phyloP scores from a whole-genome alignment of 441 rosid genomes.

The Pelargonium australe region DNA sequence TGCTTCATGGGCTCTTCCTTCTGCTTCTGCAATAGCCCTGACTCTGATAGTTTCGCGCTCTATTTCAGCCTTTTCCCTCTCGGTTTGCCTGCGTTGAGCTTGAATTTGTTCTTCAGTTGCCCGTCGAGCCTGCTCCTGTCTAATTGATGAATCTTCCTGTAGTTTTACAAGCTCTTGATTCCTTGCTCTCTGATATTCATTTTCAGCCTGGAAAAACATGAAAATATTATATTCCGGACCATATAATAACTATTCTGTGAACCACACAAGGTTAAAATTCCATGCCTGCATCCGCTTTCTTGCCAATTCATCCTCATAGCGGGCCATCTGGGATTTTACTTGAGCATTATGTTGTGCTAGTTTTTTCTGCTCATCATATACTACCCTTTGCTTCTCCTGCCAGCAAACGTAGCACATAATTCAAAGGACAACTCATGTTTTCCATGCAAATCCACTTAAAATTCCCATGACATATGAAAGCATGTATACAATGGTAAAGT shows the following conservation, averaged over 20 bases:
- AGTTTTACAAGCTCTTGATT: conserved; percentile 90
- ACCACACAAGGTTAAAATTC: conserved; percentile 1
- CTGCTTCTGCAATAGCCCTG: conserved; percentile 14
- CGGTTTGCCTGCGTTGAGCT: conserved; percentile 82
- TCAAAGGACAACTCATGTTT: conserved; percentile 4
- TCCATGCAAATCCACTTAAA: not conserved
- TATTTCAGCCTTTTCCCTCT: conserved; percentile 92
- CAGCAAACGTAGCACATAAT: conserved; percentile 17
- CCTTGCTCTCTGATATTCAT: conserved; percentile 77
- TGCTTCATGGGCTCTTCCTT: conserved; percentile 17
- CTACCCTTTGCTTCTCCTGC: conserved; percentile 87
- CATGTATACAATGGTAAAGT: conserved; percentile 13
- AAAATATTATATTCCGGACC: conserved; percentile 16
- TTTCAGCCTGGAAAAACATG: conserved; percentile 58
- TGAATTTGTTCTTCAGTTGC: conserved; percentile 98
- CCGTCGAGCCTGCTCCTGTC: conserved; percentile 90
- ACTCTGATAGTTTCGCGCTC: conserved; percentile 54
- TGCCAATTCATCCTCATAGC: conserved; percentile 85
- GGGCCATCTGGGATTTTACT: conserved; percentile 91
- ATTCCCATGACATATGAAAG: conserved; percentile 6
- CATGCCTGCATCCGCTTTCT: conserved; percentile 99
- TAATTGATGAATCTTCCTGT: conserved; percentile 86
- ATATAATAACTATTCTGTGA: conserved; percentile 11
- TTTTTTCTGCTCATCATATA: conserved; percentile 88
- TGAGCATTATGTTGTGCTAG: conserved; percentile 88